Percentiles rank a stretch among this genome's conserved stretches.
Evolutionary conservation across 768 basidiomycete species (phyloP).

Genomic region (Mycena kentingensis): DNA sequence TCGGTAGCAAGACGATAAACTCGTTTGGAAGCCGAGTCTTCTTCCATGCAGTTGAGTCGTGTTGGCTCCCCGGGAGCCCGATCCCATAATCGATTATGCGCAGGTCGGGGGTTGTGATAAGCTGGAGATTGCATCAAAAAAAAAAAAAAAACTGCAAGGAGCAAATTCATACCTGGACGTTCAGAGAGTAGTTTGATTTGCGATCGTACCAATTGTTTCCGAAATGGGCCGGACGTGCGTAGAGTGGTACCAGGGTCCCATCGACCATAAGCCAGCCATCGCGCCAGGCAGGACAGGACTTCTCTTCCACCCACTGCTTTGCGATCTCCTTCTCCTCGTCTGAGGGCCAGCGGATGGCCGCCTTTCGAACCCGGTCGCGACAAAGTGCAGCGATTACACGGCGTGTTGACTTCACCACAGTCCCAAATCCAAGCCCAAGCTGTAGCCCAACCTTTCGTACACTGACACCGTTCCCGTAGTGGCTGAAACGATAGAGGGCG

Average conservation of each 20-base stretch:
- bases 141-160: too few species aligned
- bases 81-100: conserved; percentile 33
- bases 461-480: background rate
- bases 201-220: background rate
- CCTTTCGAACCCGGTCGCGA: background rate
- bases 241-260: conserved; percentile 4
- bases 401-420: background rate
- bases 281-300: conserved; percentile 3
- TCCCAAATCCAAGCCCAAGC: background rate
- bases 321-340: background rate
- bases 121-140: too few species aligned
- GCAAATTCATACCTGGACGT: conserved; percentile 1
- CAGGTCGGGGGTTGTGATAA: conserved; percentile 23
- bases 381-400: background rate
- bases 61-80: conserved; percentile 34
- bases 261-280: conserved; percentile 4
- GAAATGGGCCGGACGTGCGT: background rate
- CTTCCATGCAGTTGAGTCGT: conserved; percentile 37
- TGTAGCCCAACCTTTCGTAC: background rate
- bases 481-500: background rate
- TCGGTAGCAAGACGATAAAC: too few species aligned
- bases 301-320: conserved; percentile 3
- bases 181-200: conserved; percentile 7
- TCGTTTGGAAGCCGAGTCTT: too few species aligned
- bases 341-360: background rate